Evolutionary conservation across 441 rosid species (phyloP), one percentile per base, ranked within the genome.

Genomic region (Brassica balearica): DNA sequence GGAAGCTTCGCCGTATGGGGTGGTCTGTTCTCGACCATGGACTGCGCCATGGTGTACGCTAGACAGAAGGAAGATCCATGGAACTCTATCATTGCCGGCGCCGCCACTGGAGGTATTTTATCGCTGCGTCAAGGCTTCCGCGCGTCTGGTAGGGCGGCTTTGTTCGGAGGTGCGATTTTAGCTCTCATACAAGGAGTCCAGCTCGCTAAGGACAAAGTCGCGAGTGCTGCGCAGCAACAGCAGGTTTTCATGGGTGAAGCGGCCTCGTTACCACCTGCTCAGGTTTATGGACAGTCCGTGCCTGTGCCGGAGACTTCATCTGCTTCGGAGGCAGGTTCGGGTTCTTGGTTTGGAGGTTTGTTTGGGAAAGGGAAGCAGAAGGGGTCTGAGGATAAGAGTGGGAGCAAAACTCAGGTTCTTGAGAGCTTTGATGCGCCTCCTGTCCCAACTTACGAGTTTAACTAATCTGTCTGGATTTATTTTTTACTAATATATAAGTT

Each of bases 1-100:
- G 62, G 62, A 58, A 19, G 62, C 62, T 58, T 58, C 27, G 62
- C 62, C n/a, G 62, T 58, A 5, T 58, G 62, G 62, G 62, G 62
- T 19, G 62, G 62, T 58, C 62, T 58, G 5, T 58, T 58, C 62
- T 58, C 62, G 6, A 58, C 62, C 62, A 19, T 58, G 25, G 62
- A 58, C 27, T 58, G 62, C 2, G 62, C 62, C 2, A 3, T 58
- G 62, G 62, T 58, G 62, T 58, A 58, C 27, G 62, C 62, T 19
- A 58, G 62, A 58, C 62, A 58, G 62, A 58, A 58, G 62, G 62
- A 58, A 20, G 62, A 58, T 58, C 62, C 62, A 1, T 58, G 62
- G 62, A 58, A 58, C 62, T 58, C 62, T 2, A 58, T 58, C n/a
- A 3, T 58, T 0, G 62, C 62, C 27, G 62, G 62, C 27, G 62